These are phyloP conservation scores for Malbranchea cinnamomea DNA, from an alignment of 2,329 filamentous ascomycete genomes.

Conservation along the genomic window DNA sequence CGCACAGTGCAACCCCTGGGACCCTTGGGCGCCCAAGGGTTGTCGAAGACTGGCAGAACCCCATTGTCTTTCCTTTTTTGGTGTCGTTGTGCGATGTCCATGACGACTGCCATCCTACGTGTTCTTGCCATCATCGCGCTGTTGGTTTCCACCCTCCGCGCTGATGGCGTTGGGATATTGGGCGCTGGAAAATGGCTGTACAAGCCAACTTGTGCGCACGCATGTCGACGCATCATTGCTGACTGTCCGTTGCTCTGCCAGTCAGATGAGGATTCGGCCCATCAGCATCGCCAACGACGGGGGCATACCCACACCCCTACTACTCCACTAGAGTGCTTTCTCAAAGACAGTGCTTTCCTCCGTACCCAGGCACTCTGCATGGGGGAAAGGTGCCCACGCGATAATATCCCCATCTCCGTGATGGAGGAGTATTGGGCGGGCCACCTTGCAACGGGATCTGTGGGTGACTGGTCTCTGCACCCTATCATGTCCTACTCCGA, in stretches of 20 bases:
- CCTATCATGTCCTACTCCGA: conserved; percentile 5
- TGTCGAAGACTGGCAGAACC: too few relatives aligned
- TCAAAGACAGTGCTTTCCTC: conserved; percentile 14
- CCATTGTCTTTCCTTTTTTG: too few relatives aligned
- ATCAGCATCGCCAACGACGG: not conserved
- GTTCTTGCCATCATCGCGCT: too few relatives aligned
- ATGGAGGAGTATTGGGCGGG: conserved; percentile 9
- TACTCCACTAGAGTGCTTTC: conserved; percentile 15
- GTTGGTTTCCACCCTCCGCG: too few relatives aligned
- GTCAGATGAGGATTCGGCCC: conserved; percentile 1
- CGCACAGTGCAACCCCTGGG: too few relatives aligned
- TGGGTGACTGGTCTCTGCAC: not conserved
- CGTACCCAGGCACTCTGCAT: conserved; percentile 19
- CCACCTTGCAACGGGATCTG: too few relatives aligned
- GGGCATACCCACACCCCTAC: not conserved
- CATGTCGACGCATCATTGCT: conserved; percentile 1
- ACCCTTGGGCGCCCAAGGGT: too few relatives aligned
- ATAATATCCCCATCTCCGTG: conserved; percentile 7
- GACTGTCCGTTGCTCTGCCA: not conserved
- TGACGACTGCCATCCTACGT: too few relatives aligned
- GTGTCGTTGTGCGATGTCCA: too few relatives aligned
- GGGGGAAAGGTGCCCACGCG: conserved; percentile 13
- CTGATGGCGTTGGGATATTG: conserved; percentile 1
- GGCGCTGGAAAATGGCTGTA: not conserved
- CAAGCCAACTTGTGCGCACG: conserved; percentile 3